These are phyloP conservation scores for Dillenia turbinata DNA, from an alignment of 164 flowering plant genomes.

Conservation along the genomic window DNA sequence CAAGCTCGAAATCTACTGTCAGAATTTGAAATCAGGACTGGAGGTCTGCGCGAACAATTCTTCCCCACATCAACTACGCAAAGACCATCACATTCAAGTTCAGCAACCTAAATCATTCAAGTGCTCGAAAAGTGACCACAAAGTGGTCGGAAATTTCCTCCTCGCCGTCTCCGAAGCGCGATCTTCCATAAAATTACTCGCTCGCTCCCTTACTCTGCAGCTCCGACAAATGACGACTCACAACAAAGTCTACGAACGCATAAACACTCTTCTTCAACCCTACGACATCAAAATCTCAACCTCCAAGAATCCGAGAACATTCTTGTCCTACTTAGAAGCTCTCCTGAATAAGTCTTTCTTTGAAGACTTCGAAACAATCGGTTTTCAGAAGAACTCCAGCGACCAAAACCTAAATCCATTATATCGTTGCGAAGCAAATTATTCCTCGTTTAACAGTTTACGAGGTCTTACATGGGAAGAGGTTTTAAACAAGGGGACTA, in stretches of 20 bases:
- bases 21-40: constrained; percentile 61
- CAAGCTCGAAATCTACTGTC: constrained; percentile 77
- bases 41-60: constrained; percentile 43
- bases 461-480: constrained; percentile 77
- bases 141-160: constrained; percentile 52
- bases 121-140: constrained; percentile 15
- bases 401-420: constrained; percentile 55
- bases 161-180: constrained; percentile 58
- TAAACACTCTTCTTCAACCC: constrained; percentile 57
- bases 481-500: constrained; percentile 76
- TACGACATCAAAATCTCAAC: constrained; percentile 49
- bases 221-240: constrained; percentile 46
- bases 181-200: constrained; percentile 44
- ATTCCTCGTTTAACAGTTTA: constrained; percentile 35
- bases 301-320: constrained; percentile 40
- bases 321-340: constrained; percentile 58
- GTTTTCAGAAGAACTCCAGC: constrained; percentile 48
- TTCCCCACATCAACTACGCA: not conserved
- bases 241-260: constrained; percentile 43
- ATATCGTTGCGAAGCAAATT: constrained; percentile 57
- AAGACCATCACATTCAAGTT: not conserved
- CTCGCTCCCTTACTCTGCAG: constrained; percentile 56
- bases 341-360: constrained; percentile 61
- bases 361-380: constrained; percentile 74
- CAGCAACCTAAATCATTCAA: not conserved